Evolutionary conservation across 1,284 basidiomycete genomes (phyloP).

Genomic region (Hymenochaete sp.): DNA sequence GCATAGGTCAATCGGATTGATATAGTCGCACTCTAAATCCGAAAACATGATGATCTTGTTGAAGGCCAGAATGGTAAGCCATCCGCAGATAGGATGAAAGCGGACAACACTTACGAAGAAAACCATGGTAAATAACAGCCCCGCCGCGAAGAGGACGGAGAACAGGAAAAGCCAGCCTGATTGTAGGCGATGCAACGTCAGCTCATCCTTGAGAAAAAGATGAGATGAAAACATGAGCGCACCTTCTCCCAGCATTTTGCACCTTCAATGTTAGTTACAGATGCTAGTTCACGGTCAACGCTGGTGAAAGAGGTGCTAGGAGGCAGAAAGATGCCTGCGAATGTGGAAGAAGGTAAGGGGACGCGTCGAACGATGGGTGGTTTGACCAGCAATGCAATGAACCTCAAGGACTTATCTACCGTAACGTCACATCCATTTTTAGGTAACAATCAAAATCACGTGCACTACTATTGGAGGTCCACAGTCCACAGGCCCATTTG

Average conservation of each 20-base stretch:
- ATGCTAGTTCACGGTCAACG: neutral
- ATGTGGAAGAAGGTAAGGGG: too few relatives aligned
- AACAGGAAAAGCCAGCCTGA: slow-evolving; percentile 92
- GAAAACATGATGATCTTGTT: slow-evolving; percentile 98
- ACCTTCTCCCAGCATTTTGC: slow-evolving; percentile 15
- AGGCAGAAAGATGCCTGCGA: too few relatives aligned
- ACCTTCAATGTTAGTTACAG: too few relatives aligned
- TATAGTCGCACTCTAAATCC: slow-evolving; percentile 96
- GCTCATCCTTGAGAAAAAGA: too few relatives aligned
- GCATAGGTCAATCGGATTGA: slow-evolving; percentile 99
- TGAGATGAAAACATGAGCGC: neutral
- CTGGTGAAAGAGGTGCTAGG: too few relatives aligned
- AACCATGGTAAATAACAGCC: slow-evolving; percentile 92
- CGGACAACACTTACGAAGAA: slow-evolving; percentile 74
- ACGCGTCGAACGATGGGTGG: neutral
- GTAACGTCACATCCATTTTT: too few relatives aligned
- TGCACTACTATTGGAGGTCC: too few relatives aligned
- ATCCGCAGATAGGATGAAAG: slow-evolving; percentile 1
- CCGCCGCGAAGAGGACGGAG: slow-evolving; percentile 87
- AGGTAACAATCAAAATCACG: too few relatives aligned
- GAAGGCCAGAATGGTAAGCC: slow-evolving; percentile 3
- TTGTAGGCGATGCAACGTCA: neutral
- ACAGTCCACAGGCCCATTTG: too few relatives aligned
- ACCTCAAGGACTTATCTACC: too few relatives aligned
- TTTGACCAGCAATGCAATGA: too few relatives aligned